Evolutionary conservation across 176 grass and related monocot species (phyloP).

Genomic region (Zea mays): Zm-B73-REFERENCE-NAM-5.0 NC_050099.1:176124501-176125000

Average conservation of each 20-base stretch:
- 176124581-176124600: slow-evolving; percentile 7
- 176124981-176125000: slow-evolving; percentile 96
- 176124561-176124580: background rate
- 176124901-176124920: slow-evolving; percentile 83
- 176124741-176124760: slow-evolving; percentile 36
- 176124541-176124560: slow-evolving; percentile 4
- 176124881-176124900: slow-evolving; percentile 98
- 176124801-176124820: background rate
- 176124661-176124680: slow-evolving; percentile 20
- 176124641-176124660: slow-evolving; percentile 99
- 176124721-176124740: slow-evolving; percentile 95
- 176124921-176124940: slow-evolving; percentile 93
- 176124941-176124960: slow-evolving; percentile 82
- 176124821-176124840: slow-evolving; percentile 6
- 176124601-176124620: slow-evolving; percentile 12
- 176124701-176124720: slow-evolving; percentile 74
- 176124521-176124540: slow-evolving; percentile 29
- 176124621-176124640: slow-evolving; percentile 96
- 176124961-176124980: slow-evolving; percentile 99
- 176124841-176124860: slow-evolving; percentile 46
- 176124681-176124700: slow-evolving; percentile 70
- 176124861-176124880: slow-evolving; percentile 99
- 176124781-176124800: background rate
- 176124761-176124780: background rate
- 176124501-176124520: slow-evolving; percentile 93